Evolutionary conservation across 805 yeast species (phyloP), one percentile per base, ranked within the genome.

Genomic region (Candida odintsovae): DNA sequence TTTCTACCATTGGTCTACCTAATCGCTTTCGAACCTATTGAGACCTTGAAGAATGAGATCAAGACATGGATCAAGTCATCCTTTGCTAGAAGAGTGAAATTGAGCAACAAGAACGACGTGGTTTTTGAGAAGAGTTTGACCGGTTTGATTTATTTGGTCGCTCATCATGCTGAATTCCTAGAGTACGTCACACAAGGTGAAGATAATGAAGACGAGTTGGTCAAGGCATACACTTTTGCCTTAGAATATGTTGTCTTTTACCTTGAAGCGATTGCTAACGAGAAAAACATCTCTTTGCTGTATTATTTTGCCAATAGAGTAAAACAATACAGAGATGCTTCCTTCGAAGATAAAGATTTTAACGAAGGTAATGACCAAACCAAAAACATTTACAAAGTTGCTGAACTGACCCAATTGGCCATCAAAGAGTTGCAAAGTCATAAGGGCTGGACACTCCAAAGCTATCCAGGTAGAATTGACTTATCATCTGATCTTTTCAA

Each of bases 401-500:
- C 95, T 1, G 97, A 90, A 55, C 63, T 90, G 37, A 71, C 89
- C 1, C 95, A 86, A 61, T 64, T 85, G 47, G 67, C 79, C 6
- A 70, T 89, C 40, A 76, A 81, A 45, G 79, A 76, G 46, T 65
- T 79, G 21, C 77, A 82, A 38, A 82, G 76, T 21, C 57, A 65
- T 21, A 80, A 75, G 55, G 73, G 71, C 40, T 88, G 96, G 95
- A 75, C 76, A 20, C 69, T 86, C 46, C 77, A 82, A 21, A 80
- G 90, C 0, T 90, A 90, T 80, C 95, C 96, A 0, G 95, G 92
- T 1, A 85, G 83, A 55, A 63, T 85, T 16, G 76, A 78, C 18
- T 62, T 89, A 18, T 83, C 92, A 0, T 65, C 72, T n/a, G 96
- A 89, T 58, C 60, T 86, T 9, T 88, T 75, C 63, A 67, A 71